Evolutionary conservation across 306 rosid genomes (phyloP), one percentile per base, ranked within the genome.

Genomic region (Trifolium pratense): DNA sequence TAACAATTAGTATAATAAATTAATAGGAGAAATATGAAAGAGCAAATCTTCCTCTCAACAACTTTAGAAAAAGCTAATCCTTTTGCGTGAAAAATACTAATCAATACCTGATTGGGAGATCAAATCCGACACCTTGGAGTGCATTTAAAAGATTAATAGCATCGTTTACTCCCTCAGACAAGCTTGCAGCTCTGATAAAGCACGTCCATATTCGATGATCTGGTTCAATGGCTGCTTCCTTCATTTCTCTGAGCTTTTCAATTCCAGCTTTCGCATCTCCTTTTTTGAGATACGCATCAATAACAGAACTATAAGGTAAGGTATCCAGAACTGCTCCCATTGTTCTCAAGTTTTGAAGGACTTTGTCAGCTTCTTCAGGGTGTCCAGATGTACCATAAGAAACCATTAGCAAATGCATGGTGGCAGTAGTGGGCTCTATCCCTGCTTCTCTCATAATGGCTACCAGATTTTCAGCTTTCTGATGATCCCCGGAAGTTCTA

Each of bases 171-270:
- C 37, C 52, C 67, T 85, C 85, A 60, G 86, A 85, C 81, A 91
- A 84, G 79, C 97, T 91, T 73, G 98, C 98, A 53, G 94, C 97
- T 85, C 96, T 85, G 48, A 89, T 75, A 84, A 91, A 93, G 82
- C 98, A 93, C 1, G 98, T 93, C 98, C 98, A 93, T 81, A 93
- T 87, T 85, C 97, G 89, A 83, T 91, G 90, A 76, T 93, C 98
- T 40, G 91, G 90, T 79, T 84, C 91, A 62, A 88, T 75, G 70
- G 88, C 94, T 20, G 48, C 86, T 75, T 78, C 86, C 83, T 81
- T 87, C 97, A 93, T 93, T 75, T 81, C 92, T 11, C 53, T 6
- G 66, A 93, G 91, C 81, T 88, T 93, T 82, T 86, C 90, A 20
- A 85, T 89, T 63, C 89, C 97, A 76, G 78, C 75, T 49, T 75